Evolutionary conservation across 148 eudicot genomes (phyloP), one percentile per base, ranked within the genome.

Genomic region (Amaranthus hypochondriacus): DNA sequence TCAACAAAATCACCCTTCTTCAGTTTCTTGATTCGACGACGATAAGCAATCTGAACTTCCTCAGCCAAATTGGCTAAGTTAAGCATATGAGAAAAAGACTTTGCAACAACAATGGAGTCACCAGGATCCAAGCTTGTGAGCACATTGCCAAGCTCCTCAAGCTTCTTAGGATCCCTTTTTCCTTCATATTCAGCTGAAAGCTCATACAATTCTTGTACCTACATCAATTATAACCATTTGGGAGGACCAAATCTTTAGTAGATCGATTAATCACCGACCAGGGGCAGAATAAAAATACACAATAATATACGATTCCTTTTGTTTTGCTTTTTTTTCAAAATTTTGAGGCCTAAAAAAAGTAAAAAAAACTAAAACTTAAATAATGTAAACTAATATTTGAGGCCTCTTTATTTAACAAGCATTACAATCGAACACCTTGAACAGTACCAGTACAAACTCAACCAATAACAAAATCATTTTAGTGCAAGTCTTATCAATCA

Each of bases 201-300:
- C 75, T 94, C 97, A 83, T 94, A 94, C 72, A 96, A 94, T 67
- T 91, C 92, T 89, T 94, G 98, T 62, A 94, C 98, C 97, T 94
- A 75, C 46, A 74, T 57, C 66, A 50, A 76, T 78, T 39, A 13
- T 56, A 70, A 62, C 47, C 65, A 59, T 12, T 66, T 39, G 14
- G 9, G 54, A 57, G 54, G 42, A 54, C 47, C 69, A 4, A 51
- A 7, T 46, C 48, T 21, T 3, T 18, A 14, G 21, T 15, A 3
- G 18, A 80, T 9, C 3, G 2, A 58, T 59, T 39, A 18, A 42
- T 46, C 52, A 57, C 56, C 42, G 5, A 11, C 54, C 14, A 55
- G 14, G 47, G 2, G n/a, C 11, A 8, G 48, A 56, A 71, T 15
- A 21, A n/a, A 15, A 4, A 4, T 28, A 28, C 39, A 28, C 39